A percentile compares a stretch with the other conserved stretches of the same genome.
phyloP scores from a whole-genome alignment of 2,329 filamentous ascomycete genomes.

The Cordyceps cicadae region DNA sequence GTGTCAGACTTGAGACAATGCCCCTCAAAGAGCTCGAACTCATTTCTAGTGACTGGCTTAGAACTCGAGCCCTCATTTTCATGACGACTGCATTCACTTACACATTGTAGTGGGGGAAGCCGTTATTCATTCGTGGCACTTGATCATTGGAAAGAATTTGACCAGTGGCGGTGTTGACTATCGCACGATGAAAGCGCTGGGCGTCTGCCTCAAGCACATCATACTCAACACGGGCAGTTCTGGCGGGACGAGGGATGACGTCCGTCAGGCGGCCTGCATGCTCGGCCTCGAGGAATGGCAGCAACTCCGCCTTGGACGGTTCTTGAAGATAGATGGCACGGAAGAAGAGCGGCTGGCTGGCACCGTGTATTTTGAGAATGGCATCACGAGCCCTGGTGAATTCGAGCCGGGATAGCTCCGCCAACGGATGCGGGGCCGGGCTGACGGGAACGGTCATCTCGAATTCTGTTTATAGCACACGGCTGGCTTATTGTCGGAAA shows the following conservation, averaged over 20 bases:
- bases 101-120: constrained; percentile 31
- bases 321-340: constrained; percentile 58
- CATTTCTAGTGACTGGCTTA: constrained; percentile 20
- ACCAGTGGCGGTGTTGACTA: constrained; percentile 30
- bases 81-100: constrained; percentile 13
- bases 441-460: constrained; percentile 5
- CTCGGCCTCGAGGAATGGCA: constrained; percentile 55
- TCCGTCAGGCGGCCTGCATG: constrained; percentile 41
- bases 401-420: constrained; percentile 42
- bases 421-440: constrained; percentile 34
- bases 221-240: constrained; percentile 39
- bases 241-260: constrained; percentile 33
- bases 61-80: neutral
- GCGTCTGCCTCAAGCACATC: constrained; percentile 28
- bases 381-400: constrained; percentile 38
- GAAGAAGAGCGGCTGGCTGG: constrained; percentile 26
- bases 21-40: constrained; percentile 33
- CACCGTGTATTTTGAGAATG: constrained; percentile 27
- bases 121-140: constrained; percentile 17
- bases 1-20: constrained; percentile 33
- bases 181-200: constrained; percentile 27
- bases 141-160: constrained; percentile 21
- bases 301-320: constrained; percentile 49
- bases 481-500: neutral
- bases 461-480: neutral